Base-by-base conservation (phyloP, 179 eudicot species). In the Actinidia arguta region DNA sequence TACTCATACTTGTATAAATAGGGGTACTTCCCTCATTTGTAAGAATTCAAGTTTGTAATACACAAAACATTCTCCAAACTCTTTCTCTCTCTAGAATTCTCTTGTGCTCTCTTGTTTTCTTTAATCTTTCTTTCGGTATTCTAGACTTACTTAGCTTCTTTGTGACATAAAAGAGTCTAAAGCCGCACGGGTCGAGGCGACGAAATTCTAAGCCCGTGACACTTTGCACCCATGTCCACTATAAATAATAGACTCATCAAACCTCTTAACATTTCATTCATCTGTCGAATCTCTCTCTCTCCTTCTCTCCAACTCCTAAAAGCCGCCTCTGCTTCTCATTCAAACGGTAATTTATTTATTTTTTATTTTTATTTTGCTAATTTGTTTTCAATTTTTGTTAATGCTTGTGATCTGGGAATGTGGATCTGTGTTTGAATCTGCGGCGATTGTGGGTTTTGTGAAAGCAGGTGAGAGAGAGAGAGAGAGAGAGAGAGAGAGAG, bases 401-500 rank as follows among this genome's bases (percentile, higher is more conserved):
- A 59, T 22, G 9, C 25, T 27, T 78, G 20, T 78, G 58, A 78
- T 48, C 52, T 79, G 64, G 76, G 58, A 20, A 55, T 58, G 71
- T 54, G 46, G 80, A 80, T 79, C 78, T 80, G 81, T 50, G 82
- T 31, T 82, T 39, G 67, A 56, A 31, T 39, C 39, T 73, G n/a
- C 56, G 9, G 27, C 31, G 31, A 0, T 22, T 84, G 51, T 73
- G 61, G 84, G 36, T 80, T 70, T 78, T 48, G 51, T 44, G 54
- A 73, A 62, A 82, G 80, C 73, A 67, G 79, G 70, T 82, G n/a
- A 56, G n/a, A n/a, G n/a, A n/a, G n/a, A n/a, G n/a, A n/a, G n/a
- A n/a, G n/a, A n/a, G n/a, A n/a, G n/a, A n/a, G n/a, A n/a, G n/a
- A n/a, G n/a, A n/a, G n/a, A n/a, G n/a, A n/a, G n/a, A 44, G 64